Evolutionary conservation across 176 grass and related monocot genomes (phyloP).

Genomic region (Oryza officinalis): DNA sequence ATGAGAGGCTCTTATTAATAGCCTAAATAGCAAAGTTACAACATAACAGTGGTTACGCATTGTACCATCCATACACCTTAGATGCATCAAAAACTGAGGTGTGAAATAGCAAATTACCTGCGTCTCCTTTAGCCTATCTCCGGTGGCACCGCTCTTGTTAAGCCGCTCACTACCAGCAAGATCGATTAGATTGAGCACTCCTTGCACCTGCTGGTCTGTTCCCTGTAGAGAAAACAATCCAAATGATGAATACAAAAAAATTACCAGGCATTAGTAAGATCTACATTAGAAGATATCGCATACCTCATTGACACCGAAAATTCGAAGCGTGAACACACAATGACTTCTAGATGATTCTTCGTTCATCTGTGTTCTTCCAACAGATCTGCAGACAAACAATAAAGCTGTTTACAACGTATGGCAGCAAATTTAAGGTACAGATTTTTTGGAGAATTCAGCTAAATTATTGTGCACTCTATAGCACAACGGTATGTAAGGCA

Average conservation of each 20-base stretch:
- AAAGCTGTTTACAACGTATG: background rate
- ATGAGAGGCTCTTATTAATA: slow-evolving; percentile 94
- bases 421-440: background rate
- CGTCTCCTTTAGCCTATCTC: slow-evolving; percentile 91
- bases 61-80: background rate
- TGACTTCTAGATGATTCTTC: slow-evolving; percentile 96
- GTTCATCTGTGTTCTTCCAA: slow-evolving; percentile 87
- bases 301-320: slow-evolving; percentile 87
- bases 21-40: slow-evolving; percentile 42
- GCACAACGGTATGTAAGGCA: background rate
- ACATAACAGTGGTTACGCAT: background rate
- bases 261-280: background rate
- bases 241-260: background rate
- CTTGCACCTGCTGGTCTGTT: slow-evolving; percentile 93
- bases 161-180: slow-evolving; percentile 92
- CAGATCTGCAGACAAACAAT: slow-evolving; percentile 56
- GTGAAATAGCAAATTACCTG: slow-evolving; percentile 42
- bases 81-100: background rate
- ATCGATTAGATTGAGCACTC: slow-evolving; percentile 91
- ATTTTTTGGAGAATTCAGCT: background rate
- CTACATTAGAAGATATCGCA: background rate
- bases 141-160: slow-evolving; percentile 83
- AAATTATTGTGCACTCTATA: background rate
- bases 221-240: slow-evolving; percentile 39
- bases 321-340: slow-evolving; percentile 87